phyloP scores from a whole-genome alignment of 805 yeast genomes.

The Lipomyces orientalis region DNA sequence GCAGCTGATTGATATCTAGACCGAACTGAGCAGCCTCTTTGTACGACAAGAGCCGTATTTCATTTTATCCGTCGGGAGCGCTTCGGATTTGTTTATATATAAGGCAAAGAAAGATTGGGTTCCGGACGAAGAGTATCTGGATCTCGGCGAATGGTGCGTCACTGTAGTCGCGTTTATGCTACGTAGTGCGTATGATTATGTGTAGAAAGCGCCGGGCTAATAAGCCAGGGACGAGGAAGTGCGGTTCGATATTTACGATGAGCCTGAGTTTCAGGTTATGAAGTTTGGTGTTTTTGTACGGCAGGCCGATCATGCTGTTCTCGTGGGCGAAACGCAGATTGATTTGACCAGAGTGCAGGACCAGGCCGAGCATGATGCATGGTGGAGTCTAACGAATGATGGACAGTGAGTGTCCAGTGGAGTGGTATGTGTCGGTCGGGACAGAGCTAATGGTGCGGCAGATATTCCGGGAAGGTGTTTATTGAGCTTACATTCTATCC shows the following conservation, averaged over 20 bases:
- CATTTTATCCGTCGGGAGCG: neutral
- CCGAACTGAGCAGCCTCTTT: neutral
- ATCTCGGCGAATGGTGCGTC: slow-evolving; percentile 2
- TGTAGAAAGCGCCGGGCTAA: neutral
- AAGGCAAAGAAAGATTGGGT: neutral
- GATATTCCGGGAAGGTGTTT: slow-evolving; percentile 1
- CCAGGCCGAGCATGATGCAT: neutral
- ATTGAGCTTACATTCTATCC: neutral
- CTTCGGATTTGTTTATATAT: neutral
- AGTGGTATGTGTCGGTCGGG: neutral
- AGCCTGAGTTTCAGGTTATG: neutral
- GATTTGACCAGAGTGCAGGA: neutral
- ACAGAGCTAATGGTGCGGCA: neutral
- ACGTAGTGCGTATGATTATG: neutral
- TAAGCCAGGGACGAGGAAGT: neutral
- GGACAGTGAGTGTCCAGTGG: neutral
- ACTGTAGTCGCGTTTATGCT: neutral
- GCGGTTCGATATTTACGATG: neutral
- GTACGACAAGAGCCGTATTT: neutral
- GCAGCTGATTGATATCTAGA: neutral
- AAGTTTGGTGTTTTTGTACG: neutral
- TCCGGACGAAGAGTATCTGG: neutral
- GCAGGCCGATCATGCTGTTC: neutral
- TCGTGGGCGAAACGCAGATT: neutral
- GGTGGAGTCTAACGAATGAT: neutral